Evolutionary conservation across 192 early-diverging fungal genomes (phyloP).

Genomic region (Backusella parvicylindrica): DNA sequence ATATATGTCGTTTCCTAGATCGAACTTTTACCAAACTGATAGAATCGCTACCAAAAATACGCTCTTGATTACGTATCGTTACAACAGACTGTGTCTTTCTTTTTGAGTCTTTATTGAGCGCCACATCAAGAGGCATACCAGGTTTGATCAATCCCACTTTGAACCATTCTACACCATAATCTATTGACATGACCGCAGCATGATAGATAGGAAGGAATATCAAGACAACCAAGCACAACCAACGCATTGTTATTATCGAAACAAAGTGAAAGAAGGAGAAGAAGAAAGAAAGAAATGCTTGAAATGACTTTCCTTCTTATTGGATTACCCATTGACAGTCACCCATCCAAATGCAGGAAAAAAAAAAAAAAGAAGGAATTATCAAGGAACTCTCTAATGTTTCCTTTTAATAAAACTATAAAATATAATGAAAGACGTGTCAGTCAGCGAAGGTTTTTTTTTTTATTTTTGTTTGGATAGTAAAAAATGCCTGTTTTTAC

Average conservation of each 20-base stretch:
- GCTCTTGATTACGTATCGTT: conserved; percentile 76
- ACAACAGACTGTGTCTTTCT: conserved; percentile 88
- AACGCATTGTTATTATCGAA: background rate
- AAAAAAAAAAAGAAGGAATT: background rate
- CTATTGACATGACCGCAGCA: conserved; percentile 89
- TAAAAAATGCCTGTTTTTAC: background rate
- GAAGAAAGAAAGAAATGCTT: background rate
- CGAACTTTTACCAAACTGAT: conserved; percentile 57
- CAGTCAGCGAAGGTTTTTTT: conserved; percentile 31
- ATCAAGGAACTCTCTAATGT: background rate
- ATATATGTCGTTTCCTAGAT: background rate
- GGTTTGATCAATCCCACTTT: conserved; percentile 92
- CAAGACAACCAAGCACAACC: background rate
- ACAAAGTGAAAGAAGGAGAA: background rate
- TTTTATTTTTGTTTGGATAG: background rate
- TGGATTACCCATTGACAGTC: background rate
- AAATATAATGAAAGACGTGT: conserved; percentile 24
- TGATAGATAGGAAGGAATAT: background rate
- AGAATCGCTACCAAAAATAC: conserved; percentile 87
- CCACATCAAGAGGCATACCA: conserved; percentile 89
- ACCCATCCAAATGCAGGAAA: background rate
- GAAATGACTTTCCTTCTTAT: background rate
- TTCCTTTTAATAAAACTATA: background rate
- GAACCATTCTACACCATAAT: conserved; percentile 97
- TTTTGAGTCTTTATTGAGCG: conserved; percentile 94